Evolutionary conservation across 176 grass and related monocot genomes (phyloP), one percentile per base, ranked within the genome.

Genomic region (Phyllostachys edulis): DNA sequence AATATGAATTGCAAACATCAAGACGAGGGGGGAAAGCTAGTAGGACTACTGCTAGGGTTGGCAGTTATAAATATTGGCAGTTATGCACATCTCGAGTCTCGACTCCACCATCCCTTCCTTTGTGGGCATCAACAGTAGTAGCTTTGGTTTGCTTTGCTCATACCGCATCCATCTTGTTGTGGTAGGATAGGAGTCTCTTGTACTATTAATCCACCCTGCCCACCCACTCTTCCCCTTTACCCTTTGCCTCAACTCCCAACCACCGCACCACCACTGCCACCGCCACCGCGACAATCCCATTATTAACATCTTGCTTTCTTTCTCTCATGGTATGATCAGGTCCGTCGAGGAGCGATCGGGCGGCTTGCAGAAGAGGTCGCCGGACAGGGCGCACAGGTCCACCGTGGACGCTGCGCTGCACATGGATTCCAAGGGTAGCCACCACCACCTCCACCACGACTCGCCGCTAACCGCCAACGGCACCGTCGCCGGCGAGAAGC

Each of bases 371-470:
- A 84, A 71, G 69, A 71, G 77, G 67, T 57, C 67, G 29, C 85
- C 91, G n/a, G 73, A 87, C 57, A 89, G 84, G 85, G 46, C 70
- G 73, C 79, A 89, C 39, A 83, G 78, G 60, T 82, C 79, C 65
- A 2, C 84, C 67, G 54, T 49, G 57, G 84, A 90, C 26, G 59
- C 62, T 6, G 41, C 9, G 52, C 69, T 52, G 71, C 80, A 87
- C 29, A 68, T 79, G 73, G 84, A 90, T 14, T 24, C 80, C 74
- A 87, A 84, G 80, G 86, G 60, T 42, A 65, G 76, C 34, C 15
- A 12, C 80, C 47, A 81, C 34, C 15, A 12, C 80, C 47, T 57
- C 84, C 57, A 73, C 69, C 76, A 87, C 4, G 83, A 89, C 23
- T 83, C 39, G 76, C 6, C 17, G 79, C 41, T 73, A 67, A 75